A percentile compares a stretch with the other conserved stretches of the same genome.
These are phyloP conservation scores for Talinum fruticosum DNA, from an alignment of 148 eudicot genomes.

Conservation along the genomic window DNA sequence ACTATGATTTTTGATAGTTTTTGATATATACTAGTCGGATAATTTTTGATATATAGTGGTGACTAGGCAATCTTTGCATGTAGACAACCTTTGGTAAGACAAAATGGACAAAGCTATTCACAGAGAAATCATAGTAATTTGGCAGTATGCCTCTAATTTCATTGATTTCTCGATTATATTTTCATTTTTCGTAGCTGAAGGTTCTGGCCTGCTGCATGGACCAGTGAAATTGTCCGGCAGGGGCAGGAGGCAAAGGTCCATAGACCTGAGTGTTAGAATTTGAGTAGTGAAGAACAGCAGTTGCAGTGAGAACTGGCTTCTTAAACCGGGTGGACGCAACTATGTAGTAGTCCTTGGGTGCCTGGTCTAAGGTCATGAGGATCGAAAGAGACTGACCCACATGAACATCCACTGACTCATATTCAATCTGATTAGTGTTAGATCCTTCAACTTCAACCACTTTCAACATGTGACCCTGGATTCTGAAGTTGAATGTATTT, in stretches of 20 bases:
- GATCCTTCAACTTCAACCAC: slow-evolving; percentile 98
- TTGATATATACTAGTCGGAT: too few relatives aligned
- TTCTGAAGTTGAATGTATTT: slow-evolving; percentile 80
- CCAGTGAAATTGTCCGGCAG: slow-evolving; percentile 51
- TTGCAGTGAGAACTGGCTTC: slow-evolving; percentile 42
- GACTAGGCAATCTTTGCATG: too few relatives aligned
- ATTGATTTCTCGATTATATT: too few relatives aligned
- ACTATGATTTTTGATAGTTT: too few relatives aligned
- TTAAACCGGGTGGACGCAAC: slow-evolving; percentile 82
- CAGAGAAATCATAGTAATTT: too few relatives aligned
- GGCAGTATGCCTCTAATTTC: too few relatives aligned
- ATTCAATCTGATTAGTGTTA: slow-evolving; percentile 55
- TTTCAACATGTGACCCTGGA: slow-evolving; percentile 77
- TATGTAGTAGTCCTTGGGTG: slow-evolving; percentile 81
- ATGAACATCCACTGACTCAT: slow-evolving; percentile 80
- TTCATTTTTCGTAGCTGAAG: slow-evolving; percentile 62
- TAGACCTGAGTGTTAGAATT: slow-evolving; percentile 57
- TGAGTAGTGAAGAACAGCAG: slow-evolving; percentile 62
- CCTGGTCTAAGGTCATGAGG: slow-evolving; percentile 76
- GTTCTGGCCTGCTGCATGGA: slow-evolving; percentile 88
- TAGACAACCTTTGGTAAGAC: too few relatives aligned
- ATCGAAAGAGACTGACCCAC: slow-evolving; percentile 85
- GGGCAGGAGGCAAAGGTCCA: slow-evolving; percentile 72
- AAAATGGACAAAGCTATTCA: too few relatives aligned
- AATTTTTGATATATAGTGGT: too few relatives aligned